Evolutionary conservation across 2,329 filamentous ascomycete genomes (phyloP), one percentile per base, ranked within the genome.

Genomic region (Verticillium nonalfalfae): DNA sequence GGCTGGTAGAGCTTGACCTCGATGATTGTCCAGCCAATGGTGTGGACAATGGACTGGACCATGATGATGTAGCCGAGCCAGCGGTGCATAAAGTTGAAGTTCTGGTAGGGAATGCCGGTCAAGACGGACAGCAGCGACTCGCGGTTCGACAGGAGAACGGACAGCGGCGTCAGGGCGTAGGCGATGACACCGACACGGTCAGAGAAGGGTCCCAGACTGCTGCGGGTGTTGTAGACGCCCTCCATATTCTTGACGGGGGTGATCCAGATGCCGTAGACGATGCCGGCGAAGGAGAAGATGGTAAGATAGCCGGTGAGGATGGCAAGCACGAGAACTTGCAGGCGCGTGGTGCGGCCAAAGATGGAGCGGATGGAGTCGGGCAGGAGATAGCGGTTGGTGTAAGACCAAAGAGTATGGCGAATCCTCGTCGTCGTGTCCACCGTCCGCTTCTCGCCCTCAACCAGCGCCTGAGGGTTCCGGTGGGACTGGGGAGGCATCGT

Each of bases 41-140:
- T 91, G 70, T 93, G 90, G 1, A 93, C 72, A 10, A 80, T 74
- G 2, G 85, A 82, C 70, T 93, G 90, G 0, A 85, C 70, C 60
- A 90, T 83, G 65, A 93, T 91, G 68, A 93, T 80, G 64, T 89
- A 88, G 7, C 90, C 90, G 0, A 88, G 76, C 90, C 90, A 93
- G 36, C 89, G 86, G 71, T 92, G 90, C 21, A 93, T 76, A 69
- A 93, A 93, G 73, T 90, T 88, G 79, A 93, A 91, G 68, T 83
- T 85, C 66, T 92, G 89, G 68, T 91, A 91, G 0, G 90, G 89
- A 0, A 93, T 79, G 1, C 90, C 90, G 0, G 89, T 93, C 57
- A 91, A 72, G 14, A 90, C 71, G 0, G 86, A 89, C 4, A 93
- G 80, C 1, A 92, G 76, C 0, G 86, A 90, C 70, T 93, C 90